A percentile compares a stretch with the other conserved stretches of the same genome.
These are phyloP conservation scores for Yarrowia deformans DNA, from an alignment of 805 yeast genomes.

Conservation along the genomic window DNA sequence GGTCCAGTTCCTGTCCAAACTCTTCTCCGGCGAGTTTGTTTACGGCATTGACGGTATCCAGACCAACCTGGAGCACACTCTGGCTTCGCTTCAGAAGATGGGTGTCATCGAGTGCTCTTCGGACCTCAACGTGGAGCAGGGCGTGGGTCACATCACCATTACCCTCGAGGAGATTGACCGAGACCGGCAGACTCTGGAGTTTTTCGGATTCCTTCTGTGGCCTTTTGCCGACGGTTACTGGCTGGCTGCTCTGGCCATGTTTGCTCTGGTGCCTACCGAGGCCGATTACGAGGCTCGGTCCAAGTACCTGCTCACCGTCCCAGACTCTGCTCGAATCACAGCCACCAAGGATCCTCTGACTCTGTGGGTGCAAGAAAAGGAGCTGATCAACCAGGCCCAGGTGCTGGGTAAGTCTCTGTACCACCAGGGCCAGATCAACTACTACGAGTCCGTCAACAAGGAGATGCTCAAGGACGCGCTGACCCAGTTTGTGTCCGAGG, in stretches of 20 bases:
- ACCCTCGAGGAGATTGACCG: slow-evolving; percentile 42
- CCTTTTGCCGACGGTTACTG: slow-evolving; percentile 57
- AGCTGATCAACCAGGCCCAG: slow-evolving; percentile 51
- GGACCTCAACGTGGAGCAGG: slow-evolving; percentile 43
- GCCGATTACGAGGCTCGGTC: slow-evolving; percentile 40
- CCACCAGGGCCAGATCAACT: slow-evolving; percentile 54
- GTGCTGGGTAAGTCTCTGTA: slow-evolving; percentile 54
- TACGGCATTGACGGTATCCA: slow-evolving; percentile 51
- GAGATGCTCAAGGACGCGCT: slow-evolving; percentile 53
- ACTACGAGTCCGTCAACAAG: slow-evolving; percentile 54
- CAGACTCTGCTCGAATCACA: slow-evolving; percentile 9
- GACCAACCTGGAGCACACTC: slow-evolving; percentile 48
- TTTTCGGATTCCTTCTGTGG: slow-evolving; percentile 55
- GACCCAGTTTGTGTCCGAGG: slow-evolving; percentile 49
- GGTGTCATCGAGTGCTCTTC: slow-evolving; percentile 46
- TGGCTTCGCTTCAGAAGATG: slow-evolving; percentile 47
- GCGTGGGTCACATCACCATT: slow-evolving; percentile 39
- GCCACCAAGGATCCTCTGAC: slow-evolving; percentile 41
- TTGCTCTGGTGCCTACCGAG: slow-evolving; percentile 48
- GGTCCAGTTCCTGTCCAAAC: slow-evolving; percentile 50
- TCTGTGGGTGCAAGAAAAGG: slow-evolving; percentile 49
- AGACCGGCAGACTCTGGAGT: slow-evolving; percentile 51
- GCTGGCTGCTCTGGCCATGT: slow-evolving; percentile 52
- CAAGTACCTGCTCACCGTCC: slow-evolving; percentile 15
- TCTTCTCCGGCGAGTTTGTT: slow-evolving; percentile 54